phyloP scores from a whole-genome alignment of 2,329 filamentous ascomycete genomes.

The Metarhizium sp. region DNA sequence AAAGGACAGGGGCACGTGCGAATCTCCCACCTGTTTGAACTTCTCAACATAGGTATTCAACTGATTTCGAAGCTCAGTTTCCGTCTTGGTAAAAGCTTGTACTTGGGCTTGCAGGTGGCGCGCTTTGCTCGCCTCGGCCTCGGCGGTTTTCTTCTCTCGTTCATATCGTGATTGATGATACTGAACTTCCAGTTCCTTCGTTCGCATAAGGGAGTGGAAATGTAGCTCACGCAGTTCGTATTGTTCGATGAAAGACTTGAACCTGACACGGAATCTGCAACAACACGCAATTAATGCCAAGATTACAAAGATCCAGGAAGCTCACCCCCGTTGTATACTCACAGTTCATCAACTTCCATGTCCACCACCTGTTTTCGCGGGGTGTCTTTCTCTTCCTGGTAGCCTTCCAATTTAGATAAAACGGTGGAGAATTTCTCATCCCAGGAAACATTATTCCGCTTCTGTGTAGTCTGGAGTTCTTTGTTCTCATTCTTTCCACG shows the following conservation, averaged over 20 bases:
- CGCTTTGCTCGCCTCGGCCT: slow-evolving; percentile 69
- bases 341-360: slow-evolving; percentile 85
- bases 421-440: slow-evolving; percentile 77
- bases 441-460: slow-evolving; percentile 70
- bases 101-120: slow-evolving; percentile 85
- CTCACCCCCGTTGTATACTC: slow-evolving; percentile 23
- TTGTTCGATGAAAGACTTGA: slow-evolving; percentile 93
- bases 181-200: slow-evolving; percentile 92
- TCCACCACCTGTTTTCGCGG: slow-evolving; percentile 73
- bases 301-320: background rate
- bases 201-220: slow-evolving; percentile 83
- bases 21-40: slow-evolving; percentile 82
- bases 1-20: background rate
- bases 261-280: slow-evolving; percentile 67
- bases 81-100: slow-evolving; percentile 90
- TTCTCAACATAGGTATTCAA: slow-evolving; percentile 98
- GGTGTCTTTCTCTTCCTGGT: slow-evolving; percentile 78
- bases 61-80: slow-evolving; percentile 86
- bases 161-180: slow-evolving; percentile 84
- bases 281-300: slow-evolving; percentile 6
- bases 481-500: slow-evolving; percentile 73
- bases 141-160: slow-evolving; percentile 79
- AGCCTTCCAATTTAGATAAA: slow-evolving; percentile 76
- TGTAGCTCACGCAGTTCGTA: slow-evolving; percentile 93
- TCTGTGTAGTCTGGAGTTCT: slow-evolving; percentile 77